These are phyloP conservation scores for Melastoma candidum DNA, from an alignment of 441 rosid genomes.

Conservation along the genomic window DNA sequence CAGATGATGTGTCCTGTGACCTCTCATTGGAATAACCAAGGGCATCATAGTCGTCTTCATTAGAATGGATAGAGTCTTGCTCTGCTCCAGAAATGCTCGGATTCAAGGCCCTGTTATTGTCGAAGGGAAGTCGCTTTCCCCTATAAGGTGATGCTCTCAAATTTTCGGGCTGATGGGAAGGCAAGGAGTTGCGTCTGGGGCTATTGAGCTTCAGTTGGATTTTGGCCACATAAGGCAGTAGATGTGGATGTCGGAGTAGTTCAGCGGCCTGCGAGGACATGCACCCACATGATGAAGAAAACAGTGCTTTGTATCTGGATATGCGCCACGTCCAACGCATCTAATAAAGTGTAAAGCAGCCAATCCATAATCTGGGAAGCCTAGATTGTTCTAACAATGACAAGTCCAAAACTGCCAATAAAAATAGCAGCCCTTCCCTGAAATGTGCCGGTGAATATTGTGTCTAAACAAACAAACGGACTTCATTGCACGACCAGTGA, in stretches of 20 bases:
- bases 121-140: constrained; percentile 40
- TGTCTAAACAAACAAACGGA: too few species aligned
- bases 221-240: constrained; percentile 66
- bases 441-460: too few species aligned
- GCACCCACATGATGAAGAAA: constrained; percentile 4
- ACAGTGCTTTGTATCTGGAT: not conserved
- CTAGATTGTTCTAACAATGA: too few species aligned
- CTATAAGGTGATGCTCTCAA: constrained; percentile 24
- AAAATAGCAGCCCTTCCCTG: too few species aligned
- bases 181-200: constrained; percentile 53
- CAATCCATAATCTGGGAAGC: too few species aligned
- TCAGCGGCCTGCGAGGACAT: constrained; percentile 64
- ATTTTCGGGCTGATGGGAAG: constrained; percentile 45
- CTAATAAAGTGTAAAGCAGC: too few species aligned
- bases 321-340: not conserved
- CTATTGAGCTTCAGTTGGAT: constrained; percentile 58
- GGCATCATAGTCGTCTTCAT: constrained; percentile 33
- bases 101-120: constrained; percentile 63
- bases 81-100: constrained; percentile 83
- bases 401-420: too few species aligned
- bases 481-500: too few species aligned
- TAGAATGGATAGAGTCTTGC: constrained; percentile 53
- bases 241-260: constrained; percentile 69
- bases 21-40: constrained; percentile 29
- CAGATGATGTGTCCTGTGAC: constrained; percentile 40